These are phyloP conservation scores for Orbilia blumenaviensis DNA, from an alignment of 2,329 filamentous ascomycete species.

Conservation along the genomic window DNA sequence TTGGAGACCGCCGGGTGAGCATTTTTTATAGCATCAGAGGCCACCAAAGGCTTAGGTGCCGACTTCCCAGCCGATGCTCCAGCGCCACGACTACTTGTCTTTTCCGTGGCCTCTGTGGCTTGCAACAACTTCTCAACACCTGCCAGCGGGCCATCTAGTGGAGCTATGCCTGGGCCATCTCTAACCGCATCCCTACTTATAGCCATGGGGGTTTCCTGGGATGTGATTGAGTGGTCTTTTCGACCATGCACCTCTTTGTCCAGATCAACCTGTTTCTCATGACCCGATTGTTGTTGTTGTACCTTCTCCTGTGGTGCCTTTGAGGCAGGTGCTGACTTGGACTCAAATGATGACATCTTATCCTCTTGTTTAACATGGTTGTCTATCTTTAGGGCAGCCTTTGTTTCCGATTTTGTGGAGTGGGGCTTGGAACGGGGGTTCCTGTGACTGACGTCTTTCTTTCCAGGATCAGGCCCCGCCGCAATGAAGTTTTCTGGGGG, in stretches of 20 bases:
- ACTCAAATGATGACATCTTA: constrained; percentile 24
- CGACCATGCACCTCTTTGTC: not conserved
- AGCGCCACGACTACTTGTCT: not conserved
- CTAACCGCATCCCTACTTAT: not conserved
- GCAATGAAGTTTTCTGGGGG: not conserved
- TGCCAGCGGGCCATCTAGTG: not conserved
- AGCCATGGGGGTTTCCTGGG: not conserved
- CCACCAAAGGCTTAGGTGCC: not conserved
- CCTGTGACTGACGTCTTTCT: constrained; percentile 6
- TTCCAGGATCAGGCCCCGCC: not conserved
- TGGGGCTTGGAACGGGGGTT: constrained; percentile 32
- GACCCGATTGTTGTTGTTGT: not conserved
- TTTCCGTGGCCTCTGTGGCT: constrained; percentile 2
- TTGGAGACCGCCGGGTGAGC: constrained; percentile 20
- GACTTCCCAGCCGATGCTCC: constrained; percentile 4
- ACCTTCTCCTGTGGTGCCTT: constrained; percentile 6
- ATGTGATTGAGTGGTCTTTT: not conserved
- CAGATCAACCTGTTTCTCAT: not conserved
- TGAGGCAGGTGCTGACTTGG: not conserved
- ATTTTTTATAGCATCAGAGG: constrained; percentile 21
- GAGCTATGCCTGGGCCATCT: not conserved
- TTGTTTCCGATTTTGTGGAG: constrained; percentile 25
- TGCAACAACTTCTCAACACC: not conserved
- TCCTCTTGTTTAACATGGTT: constrained; percentile 33
- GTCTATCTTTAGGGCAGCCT: not conserved